Percentiles rank a stretch among this genome's conserved stretches.
Conservation (phyloP, 1,284 basidiomycete genomes). For the Fomitopsis palustris region DNA sequence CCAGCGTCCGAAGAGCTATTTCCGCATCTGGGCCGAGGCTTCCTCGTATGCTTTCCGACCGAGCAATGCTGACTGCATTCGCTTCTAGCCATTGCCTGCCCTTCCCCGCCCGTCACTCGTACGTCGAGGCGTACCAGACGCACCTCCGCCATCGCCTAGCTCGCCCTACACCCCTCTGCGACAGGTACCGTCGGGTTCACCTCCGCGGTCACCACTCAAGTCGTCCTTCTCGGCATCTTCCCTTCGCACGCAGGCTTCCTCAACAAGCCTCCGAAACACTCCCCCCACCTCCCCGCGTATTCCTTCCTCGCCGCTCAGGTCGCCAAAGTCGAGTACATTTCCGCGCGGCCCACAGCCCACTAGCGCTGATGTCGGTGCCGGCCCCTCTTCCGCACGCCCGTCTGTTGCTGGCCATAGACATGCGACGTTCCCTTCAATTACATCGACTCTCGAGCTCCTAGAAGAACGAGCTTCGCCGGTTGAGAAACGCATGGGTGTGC, state of each 20-base stretch:
- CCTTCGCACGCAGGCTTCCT: background rate
- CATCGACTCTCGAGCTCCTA: conserved; percentile 28
- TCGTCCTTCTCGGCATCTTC: background rate
- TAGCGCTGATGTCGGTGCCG: conserved; percentile 5
- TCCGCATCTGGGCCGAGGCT: background rate
- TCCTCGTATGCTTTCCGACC: background rate
- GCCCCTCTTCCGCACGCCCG: background rate
- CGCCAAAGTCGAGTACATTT: conserved; percentile 14
- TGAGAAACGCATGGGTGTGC: conserved; percentile 26
- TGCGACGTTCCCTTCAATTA: conserved; percentile 28
- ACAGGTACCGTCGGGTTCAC: background rate
- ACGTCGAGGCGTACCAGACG: conserved; percentile 4
- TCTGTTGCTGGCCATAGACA: conserved; percentile 16
- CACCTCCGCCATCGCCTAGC: conserved; percentile 6
- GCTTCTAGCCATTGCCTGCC: conserved; percentile 7
- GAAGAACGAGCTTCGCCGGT: conserved; percentile 24
- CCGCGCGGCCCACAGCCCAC: conserved; percentile 10
- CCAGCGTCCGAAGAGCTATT: background rate
- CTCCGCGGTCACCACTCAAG: background rate
- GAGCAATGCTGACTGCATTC: background rate
- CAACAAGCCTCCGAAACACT: conserved; percentile 7
- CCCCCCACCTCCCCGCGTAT: conserved; percentile 17
- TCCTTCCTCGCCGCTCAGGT: conserved; percentile 5
- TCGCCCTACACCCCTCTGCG: conserved; percentile 1
- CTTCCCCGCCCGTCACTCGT: conserved; percentile 7